phyloP scores from a whole-genome alignment of 2,329 filamentous ascomycete genomes.

The Neobulgaria alba region DNA sequence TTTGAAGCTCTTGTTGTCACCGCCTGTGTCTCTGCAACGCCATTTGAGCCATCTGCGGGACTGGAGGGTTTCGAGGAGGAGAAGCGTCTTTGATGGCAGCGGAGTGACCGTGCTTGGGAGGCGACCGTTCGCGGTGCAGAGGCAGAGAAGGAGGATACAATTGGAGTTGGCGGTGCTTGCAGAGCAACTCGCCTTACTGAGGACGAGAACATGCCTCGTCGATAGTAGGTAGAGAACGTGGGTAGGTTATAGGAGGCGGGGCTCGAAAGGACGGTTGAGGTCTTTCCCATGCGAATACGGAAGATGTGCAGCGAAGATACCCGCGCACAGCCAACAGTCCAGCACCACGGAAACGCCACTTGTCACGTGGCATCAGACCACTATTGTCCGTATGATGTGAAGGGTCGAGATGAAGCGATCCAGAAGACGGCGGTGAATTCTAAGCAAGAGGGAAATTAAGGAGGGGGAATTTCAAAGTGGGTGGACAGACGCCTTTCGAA shows the following conservation, averaged over 20 bases:
- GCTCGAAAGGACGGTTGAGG: slow-evolving; percentile 3
- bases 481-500: no score
- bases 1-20: slow-evolving; percentile 17
- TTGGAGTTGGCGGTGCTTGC: slow-evolving; percentile 20
- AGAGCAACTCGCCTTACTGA: slow-evolving; percentile 27
- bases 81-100: slow-evolving; percentile 27
- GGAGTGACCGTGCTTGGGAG: slow-evolving; percentile 23
- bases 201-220: slow-evolving; percentile 28
- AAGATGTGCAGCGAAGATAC: neutral
- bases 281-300: neutral
- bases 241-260: slow-evolving; percentile 2
- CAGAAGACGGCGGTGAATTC: no score
- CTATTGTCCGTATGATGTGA: no score
- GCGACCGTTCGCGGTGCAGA: slow-evolving; percentile 20
- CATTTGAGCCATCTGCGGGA: slow-evolving; percentile 29
- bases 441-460: no score
- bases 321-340: neutral
- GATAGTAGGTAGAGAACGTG: slow-evolving; percentile 5
- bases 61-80: slow-evolving; percentile 31
- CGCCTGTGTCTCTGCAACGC: slow-evolving; percentile 16
- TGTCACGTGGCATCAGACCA: no score
- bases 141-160: slow-evolving; percentile 19
- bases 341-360: neutral
- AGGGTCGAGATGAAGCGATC: no score
- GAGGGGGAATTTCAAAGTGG: no score